phyloP scores from a whole-genome alignment of 371 early-diverging fungal species.

The Gilbertella persicaria region DNA sequence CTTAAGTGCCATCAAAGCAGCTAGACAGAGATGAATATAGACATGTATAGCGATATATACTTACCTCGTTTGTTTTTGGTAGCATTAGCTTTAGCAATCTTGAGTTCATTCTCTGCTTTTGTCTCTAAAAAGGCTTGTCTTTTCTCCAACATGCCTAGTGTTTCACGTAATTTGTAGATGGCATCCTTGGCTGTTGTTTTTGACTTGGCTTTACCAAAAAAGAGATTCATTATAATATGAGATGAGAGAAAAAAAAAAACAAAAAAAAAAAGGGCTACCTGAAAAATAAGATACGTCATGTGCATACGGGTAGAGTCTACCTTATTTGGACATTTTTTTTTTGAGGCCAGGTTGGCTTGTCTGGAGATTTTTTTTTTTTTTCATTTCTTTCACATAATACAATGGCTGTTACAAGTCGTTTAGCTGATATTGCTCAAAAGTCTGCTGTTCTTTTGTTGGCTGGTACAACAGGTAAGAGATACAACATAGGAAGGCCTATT shows the following conservation, averaged over 20 bases:
- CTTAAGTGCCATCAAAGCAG: slow-evolving; percentile 93
- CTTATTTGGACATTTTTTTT: not conserved
- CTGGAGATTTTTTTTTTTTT: slow-evolving; percentile 17
- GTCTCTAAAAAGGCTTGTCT: slow-evolving; percentile 84
- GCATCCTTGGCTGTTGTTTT: slow-evolving; percentile 93
- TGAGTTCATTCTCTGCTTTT: slow-evolving; percentile 88
- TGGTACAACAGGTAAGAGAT: slow-evolving; percentile 44
- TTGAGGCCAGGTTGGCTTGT: not conserved
- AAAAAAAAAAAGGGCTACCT: not conserved
- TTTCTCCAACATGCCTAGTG: slow-evolving; percentile 92
- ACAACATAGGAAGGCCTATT: not conserved
- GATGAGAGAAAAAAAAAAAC: slow-evolving; percentile 1
- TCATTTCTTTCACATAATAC: slow-evolving; percentile 1
- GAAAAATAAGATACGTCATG: slow-evolving; percentile 2
- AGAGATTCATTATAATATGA: slow-evolving; percentile 71
- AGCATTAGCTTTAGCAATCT: slow-evolving; percentile 87
- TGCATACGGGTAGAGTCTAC: not conserved
- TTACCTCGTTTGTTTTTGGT: slow-evolving; percentile 92
- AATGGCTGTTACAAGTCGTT: slow-evolving; percentile 40
- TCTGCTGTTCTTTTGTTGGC: slow-evolving; percentile 50
- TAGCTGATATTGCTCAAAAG: slow-evolving; percentile 54
- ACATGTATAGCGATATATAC: not conserved
- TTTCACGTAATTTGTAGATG: slow-evolving; percentile 89
- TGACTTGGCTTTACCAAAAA: slow-evolving; percentile 77
- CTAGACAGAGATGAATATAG: slow-evolving; percentile 35